These are phyloP conservation scores for Aspergillus spinulosporus DNA, from an alignment of 2,329 filamentous ascomycete species.

Conservation along the genomic window DNA sequence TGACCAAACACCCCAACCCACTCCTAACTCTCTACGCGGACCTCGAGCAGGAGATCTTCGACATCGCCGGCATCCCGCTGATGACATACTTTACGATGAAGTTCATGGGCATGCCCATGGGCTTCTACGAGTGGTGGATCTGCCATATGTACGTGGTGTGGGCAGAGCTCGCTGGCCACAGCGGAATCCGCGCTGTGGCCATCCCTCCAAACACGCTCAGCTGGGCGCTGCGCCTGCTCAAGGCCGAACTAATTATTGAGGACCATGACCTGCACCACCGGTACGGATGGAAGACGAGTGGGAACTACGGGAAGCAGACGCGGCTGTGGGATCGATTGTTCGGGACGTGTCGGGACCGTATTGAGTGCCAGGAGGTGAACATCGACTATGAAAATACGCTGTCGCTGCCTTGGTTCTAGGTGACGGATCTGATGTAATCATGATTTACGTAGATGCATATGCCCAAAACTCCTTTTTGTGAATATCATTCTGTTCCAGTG, in stretches of 20 bases:
- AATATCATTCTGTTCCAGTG: too few species aligned
- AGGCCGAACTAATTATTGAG: slow-evolving; percentile 45
- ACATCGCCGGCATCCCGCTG: slow-evolving; percentile 46
- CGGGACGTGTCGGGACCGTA: slow-evolving; percentile 36
- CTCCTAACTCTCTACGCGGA: slow-evolving; percentile 48
- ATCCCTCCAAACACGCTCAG: slow-evolving; percentile 37
- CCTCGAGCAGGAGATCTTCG: slow-evolving; percentile 45
- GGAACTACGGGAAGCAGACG: slow-evolving; percentile 46
- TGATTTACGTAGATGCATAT: not conserved
- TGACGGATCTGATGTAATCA: not conserved
- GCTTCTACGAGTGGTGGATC: slow-evolving; percentile 52
- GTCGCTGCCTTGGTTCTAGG: slow-evolving; percentile 32
- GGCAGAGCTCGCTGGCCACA: slow-evolving; percentile 26
- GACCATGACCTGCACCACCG: slow-evolving; percentile 46
- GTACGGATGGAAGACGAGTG: slow-evolving; percentile 41
- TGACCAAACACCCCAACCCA: slow-evolving; percentile 49
- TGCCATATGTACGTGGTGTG: slow-evolving; percentile 50
- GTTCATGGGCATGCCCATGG: slow-evolving; percentile 44
- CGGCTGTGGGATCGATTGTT: slow-evolving; percentile 41
- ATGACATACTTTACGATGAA: slow-evolving; percentile 42
- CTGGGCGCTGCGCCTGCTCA: slow-evolving; percentile 36
- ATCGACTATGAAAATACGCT: slow-evolving; percentile 33
- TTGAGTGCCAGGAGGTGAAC: slow-evolving; percentile 37
- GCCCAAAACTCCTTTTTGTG: not conserved
- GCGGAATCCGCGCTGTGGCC: slow-evolving; percentile 35